A percentile compares a stretch with the other conserved stretches of the same genome.
Evolutionary conservation across 2,329 filamentous ascomycete genomes (phyloP).

Genomic region (Phoma sp.): DNA sequence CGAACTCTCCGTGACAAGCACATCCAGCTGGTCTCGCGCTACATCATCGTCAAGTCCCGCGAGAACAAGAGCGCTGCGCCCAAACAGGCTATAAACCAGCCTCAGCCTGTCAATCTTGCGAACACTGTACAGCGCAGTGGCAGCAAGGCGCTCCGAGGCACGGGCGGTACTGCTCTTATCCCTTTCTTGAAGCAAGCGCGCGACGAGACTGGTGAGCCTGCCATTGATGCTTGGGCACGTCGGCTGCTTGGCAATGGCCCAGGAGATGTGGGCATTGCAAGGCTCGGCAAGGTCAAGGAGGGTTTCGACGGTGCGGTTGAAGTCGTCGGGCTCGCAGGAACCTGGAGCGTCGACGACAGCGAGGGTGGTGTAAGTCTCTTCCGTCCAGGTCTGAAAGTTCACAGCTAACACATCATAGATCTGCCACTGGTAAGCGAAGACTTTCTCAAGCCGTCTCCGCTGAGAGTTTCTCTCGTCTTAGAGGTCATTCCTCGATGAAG

Average conservation of each 20-base stretch:
- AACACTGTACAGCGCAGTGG: conserved; percentile 45
- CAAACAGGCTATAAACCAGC: conserved; percentile 50
- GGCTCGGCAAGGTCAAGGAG: conserved; percentile 61
- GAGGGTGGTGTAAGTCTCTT: conserved; percentile 60
- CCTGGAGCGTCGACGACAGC: conserved; percentile 87
- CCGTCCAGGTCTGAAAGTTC: not conserved
- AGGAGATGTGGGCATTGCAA: conserved; percentile 48
- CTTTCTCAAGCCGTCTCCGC: not conserved
- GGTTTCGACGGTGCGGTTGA: conserved; percentile 61
- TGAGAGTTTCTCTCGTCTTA: conserved; percentile 1
- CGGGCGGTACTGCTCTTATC: conserved; percentile 91
- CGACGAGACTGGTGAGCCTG: conserved; percentile 93
- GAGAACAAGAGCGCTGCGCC: conserved; percentile 71
- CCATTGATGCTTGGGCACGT: conserved; percentile 72
- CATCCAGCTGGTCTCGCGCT: conserved; percentile 93
- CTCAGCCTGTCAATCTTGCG: conserved; percentile 65
- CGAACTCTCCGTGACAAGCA: conserved; percentile 86
- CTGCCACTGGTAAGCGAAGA: conserved; percentile 32
- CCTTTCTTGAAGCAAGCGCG: conserved; percentile 96
- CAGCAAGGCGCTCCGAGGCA: conserved; percentile 75
- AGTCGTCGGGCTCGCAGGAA: conserved; percentile 77
- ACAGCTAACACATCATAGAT: conserved; percentile 24
- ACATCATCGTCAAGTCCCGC: conserved; percentile 88
- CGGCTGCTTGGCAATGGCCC: conserved; percentile 63
- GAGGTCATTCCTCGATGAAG: conserved; percentile 18